Evolutionary conservation across 1,284 basidiomycete genomes (phyloP).

Genomic region (Irpex sp.): DNA sequence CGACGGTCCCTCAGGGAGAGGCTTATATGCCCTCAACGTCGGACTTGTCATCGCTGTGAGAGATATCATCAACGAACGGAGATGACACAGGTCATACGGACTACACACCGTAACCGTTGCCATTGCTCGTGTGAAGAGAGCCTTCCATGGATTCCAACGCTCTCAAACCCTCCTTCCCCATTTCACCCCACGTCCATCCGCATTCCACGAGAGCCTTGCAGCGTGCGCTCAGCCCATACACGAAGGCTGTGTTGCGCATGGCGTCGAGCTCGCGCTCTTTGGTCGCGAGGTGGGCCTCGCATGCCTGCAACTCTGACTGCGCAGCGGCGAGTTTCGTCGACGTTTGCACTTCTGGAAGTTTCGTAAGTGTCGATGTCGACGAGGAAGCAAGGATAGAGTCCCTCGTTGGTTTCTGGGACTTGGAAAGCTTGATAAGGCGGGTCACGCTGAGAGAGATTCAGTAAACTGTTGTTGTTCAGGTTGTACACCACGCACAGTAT

Average conservation of each 20-base stretch:
- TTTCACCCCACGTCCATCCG: conserved; percentile 61
- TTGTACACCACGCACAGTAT: conserved; percentile 56
- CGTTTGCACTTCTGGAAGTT: conserved; percentile 30
- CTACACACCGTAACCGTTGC: conserved; percentile 25
- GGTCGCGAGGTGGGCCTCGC: conserved; percentile 63
- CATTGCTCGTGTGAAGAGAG: conserved; percentile 4
- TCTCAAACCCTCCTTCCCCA: conserved; percentile 53
- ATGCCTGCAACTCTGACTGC: conserved; percentile 73
- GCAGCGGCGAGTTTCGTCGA: conserved; percentile 56
- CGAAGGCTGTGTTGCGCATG: conserved; percentile 46
- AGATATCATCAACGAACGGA: not conserved
- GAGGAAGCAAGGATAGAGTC: conserved; percentile 40
- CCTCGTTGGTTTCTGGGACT: conserved; percentile 45
- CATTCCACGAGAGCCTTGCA: conserved; percentile 65
- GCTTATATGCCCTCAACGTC: conserved; percentile 16
- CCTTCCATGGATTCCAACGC: conserved; percentile 33
- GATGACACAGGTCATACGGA: not conserved
- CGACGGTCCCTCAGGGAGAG: conserved; percentile 20
- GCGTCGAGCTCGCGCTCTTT: conserved; percentile 63
- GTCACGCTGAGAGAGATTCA: conserved; percentile 49
- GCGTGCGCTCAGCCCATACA: conserved; percentile 57
- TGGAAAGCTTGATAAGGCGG: conserved; percentile 73
- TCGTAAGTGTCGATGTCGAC: conserved; percentile 29
- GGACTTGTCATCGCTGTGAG: not conserved
- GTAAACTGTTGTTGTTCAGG: not conserved